A percentile compares a stretch with the other conserved stretches of the same genome.
phyloP scores from a whole-genome alignment of 768 basidiomycete genomes.

The Mycena capillaripes region DNA sequence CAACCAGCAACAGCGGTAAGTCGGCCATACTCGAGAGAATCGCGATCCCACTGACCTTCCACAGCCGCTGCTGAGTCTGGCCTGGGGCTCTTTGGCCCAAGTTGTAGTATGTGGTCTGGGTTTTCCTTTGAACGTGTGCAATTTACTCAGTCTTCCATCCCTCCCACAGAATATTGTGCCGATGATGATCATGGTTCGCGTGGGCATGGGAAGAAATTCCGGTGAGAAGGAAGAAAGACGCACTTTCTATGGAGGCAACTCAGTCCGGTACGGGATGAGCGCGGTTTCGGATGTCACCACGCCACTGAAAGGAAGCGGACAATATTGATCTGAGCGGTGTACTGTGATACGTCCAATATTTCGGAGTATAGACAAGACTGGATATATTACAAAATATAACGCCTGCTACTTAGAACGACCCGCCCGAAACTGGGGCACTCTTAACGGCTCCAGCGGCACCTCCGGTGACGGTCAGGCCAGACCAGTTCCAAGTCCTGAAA shows the following conservation, averaged over 20 bases:
- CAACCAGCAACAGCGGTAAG: background rate
- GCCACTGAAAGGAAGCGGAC: background rate
- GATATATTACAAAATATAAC: no score
- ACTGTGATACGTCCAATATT: no score
- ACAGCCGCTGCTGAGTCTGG: background rate
- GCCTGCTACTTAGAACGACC: constrained; percentile 35
- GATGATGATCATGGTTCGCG: constrained; percentile 22
- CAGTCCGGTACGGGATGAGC: background rate
- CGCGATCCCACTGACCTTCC: background rate
- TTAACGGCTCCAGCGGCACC: constrained; percentile 36
- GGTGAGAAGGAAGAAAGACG: background rate
- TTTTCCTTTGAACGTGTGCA: background rate
- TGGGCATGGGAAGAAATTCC: background rate
- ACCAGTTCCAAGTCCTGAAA: constrained; percentile 36
- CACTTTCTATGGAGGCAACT: background rate
- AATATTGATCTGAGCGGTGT: background rate
- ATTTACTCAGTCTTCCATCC: no score
- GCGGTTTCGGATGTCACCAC: background rate
- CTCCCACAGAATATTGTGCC: constrained; percentile 9
- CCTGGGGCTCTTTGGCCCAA: constrained; percentile 15
- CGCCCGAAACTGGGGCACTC: constrained; percentile 37
- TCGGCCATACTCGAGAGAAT: background rate
- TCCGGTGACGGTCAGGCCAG: constrained; percentile 37
- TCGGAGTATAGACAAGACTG: no score
- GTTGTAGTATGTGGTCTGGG: background rate